phyloP scores from a whole-genome alignment of 1,284 basidiomycete genomes.

The Ceratobasidium sp. region DNA sequence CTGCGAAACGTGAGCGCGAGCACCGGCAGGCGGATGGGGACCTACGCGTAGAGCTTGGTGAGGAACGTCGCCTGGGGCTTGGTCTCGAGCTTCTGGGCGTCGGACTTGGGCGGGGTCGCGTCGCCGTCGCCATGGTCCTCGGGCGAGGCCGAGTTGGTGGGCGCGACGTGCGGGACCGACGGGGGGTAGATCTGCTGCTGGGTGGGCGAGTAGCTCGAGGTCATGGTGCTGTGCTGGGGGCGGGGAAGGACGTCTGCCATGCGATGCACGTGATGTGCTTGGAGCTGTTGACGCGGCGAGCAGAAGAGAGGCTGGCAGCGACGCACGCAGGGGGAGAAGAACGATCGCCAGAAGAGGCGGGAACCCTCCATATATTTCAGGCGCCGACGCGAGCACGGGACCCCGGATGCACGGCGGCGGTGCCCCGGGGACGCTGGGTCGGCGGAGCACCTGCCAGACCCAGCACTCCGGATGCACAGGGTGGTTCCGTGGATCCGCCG shows the following conservation, averaged over 20 bases:
- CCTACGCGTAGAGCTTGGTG: slow-evolving; percentile 89
- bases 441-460: slow-evolving; percentile 4
- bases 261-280: slow-evolving; percentile 34
- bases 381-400: slow-evolving; percentile 6
- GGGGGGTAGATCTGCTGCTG: slow-evolving; percentile 39
- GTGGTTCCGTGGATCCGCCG: background rate
- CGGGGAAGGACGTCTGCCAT: slow-evolving; percentile 42
- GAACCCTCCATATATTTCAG: slow-evolving; percentile 26
- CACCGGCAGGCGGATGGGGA: slow-evolving; percentile 44
- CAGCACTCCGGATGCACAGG: background rate
- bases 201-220: slow-evolving; percentile 52
- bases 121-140: slow-evolving; percentile 43
- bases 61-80: slow-evolving; percentile 85
- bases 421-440: background rate
- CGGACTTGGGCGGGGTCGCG: slow-evolving; percentile 52
- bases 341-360: slow-evolving; percentile 16
- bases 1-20: slow-evolving; percentile 52
- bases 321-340: slow-evolving; percentile 23
- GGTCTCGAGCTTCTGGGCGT: slow-evolving; percentile 48
- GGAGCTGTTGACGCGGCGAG: slow-evolving; percentile 5
- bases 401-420: background rate
- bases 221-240: slow-evolving; percentile 54
- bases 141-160: slow-evolving; percentile 19
- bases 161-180: slow-evolving; percentile 8
- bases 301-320: background rate